Conservation (phyloP, 164 flowering plant genomes). For the Vitis labrusca region DNA sequence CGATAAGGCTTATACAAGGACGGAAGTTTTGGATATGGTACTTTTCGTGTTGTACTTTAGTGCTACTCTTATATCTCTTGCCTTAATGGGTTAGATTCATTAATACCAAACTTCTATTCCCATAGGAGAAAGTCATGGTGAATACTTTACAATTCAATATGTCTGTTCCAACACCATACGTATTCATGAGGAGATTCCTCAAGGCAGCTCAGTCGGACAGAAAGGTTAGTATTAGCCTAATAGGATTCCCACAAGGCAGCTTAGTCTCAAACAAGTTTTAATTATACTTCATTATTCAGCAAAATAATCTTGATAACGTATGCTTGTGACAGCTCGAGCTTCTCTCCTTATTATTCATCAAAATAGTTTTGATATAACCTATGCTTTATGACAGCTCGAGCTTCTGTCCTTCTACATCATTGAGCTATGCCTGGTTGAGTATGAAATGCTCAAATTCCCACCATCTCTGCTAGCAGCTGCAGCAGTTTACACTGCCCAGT, state of each 20-base stretch:
- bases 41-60: not conserved
- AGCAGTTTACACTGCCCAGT: constrained; percentile 48
- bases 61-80: not conserved
- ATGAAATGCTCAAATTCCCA: constrained; percentile 44
- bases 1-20: constrained; percentile 32
- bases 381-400: constrained; percentile 29
- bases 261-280: not conserved
- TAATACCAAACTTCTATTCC: not conserved
- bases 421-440: constrained; percentile 51
- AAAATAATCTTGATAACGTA: not conserved
- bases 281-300: not conserved
- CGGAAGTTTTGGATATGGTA: constrained; percentile 41
- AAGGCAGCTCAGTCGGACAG: constrained; percentile 34
- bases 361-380: not conserved
- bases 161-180: constrained; percentile 40
- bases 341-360: constrained; percentile 21
- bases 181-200: constrained; percentile 36
- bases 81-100: not conserved
- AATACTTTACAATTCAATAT: constrained; percentile 32
- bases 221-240: constrained; percentile 15
- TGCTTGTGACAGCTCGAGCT: constrained; percentile 34
- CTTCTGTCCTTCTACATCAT: constrained; percentile 40
- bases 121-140: constrained; percentile 35
- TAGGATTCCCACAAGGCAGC: not conserved
- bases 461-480: constrained; percentile 54